Evolutionary conservation across 352 stramenopile species (phyloP).

Genomic region (Plasmopara halstedii): DNA sequence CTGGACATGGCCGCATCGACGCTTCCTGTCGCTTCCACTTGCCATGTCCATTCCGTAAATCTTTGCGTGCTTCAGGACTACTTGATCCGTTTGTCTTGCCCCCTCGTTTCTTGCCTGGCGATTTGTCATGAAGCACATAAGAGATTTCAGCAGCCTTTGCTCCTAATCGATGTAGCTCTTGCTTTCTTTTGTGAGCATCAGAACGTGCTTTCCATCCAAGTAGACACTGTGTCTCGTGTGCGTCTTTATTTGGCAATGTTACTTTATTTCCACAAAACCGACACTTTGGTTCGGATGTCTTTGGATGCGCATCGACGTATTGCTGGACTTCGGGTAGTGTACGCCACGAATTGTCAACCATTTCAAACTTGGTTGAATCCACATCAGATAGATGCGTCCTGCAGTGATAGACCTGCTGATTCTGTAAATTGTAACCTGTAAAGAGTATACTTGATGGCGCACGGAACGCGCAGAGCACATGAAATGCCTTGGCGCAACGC

Average conservation of each 20-base stretch:
- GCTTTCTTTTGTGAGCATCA: constrained; percentile 30
- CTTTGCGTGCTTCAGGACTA: constrained; percentile 4
- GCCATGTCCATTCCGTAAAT: constrained; percentile 10
- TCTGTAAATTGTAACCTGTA: constrained; percentile 73
- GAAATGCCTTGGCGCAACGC: constrained; percentile 74
- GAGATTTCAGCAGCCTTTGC: constrained; percentile 30
- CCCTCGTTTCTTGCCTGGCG: constrained; percentile 20
- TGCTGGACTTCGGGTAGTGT: constrained; percentile 15
- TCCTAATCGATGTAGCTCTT: constrained; percentile 29
- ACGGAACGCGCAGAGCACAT: constrained; percentile 75
- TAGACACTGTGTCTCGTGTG: constrained; percentile 58
- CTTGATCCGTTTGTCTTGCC: constrained; percentile 16
- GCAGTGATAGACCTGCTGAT: constrained; percentile 81
- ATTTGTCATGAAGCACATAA: constrained; percentile 28
- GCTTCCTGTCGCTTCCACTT: constrained; percentile 36
- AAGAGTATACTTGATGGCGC: constrained; percentile 61
- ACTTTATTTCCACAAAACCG: constrained; percentile 52
- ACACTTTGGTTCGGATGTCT: constrained; percentile 31
- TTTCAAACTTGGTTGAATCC: constrained; percentile 42
- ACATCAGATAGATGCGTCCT: constrained; percentile 67
- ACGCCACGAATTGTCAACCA: constrained; percentile 62
- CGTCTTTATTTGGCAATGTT: constrained; percentile 23
- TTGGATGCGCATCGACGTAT: constrained; percentile 22
- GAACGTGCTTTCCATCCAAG: constrained; percentile 46
- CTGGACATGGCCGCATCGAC: constrained; percentile 41